These are phyloP conservation scores for Potentilla sterilis DNA, from an alignment of 306 rosid species.

Conservation along the genomic window DNA sequence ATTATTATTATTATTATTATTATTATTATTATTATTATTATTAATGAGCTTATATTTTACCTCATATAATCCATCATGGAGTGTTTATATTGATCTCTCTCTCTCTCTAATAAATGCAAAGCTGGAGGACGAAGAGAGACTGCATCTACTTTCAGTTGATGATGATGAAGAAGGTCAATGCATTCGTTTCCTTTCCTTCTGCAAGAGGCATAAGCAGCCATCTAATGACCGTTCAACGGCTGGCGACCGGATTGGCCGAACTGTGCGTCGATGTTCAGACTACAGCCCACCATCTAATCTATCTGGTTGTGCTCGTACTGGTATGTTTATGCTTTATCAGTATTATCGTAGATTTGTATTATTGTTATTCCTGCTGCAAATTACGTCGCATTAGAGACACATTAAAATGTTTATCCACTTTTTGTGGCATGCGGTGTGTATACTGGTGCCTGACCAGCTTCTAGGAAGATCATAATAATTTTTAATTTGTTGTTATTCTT, in stretches of 20 bases:
- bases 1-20: no score
- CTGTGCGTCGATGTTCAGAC: constrained; percentile 65
- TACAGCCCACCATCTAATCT: constrained; percentile 80
- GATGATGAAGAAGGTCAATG: constrained; percentile 95
- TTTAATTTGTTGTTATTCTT: neutral
- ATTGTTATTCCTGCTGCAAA: neutral
- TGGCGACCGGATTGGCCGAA: constrained; percentile 67
- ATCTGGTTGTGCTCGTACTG: constrained; percentile 97
- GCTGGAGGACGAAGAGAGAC: constrained; percentile 98
- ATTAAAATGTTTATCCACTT: neutral
- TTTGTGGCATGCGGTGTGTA: neutral
- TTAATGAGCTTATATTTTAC: neutral
- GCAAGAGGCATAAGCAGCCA: constrained; percentile 96
- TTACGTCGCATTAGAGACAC: neutral
- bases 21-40: no score
- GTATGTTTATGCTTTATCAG: constrained; percentile 42
- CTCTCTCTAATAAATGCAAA: constrained; percentile 29
- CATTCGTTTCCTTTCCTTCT: constrained; percentile 90
- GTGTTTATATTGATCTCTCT: constrained; percentile 12
- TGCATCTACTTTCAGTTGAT: constrained; percentile 82
- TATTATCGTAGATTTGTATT: constrained; percentile 4
- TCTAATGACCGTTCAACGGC: constrained; percentile 70
- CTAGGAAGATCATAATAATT: neutral
- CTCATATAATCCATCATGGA: neutral
- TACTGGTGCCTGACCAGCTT: neutral